These are phyloP conservation scores for Aspergillus persii DNA, from an alignment of 2,329 filamentous ascomycete species.

Conservation along the genomic window DNA sequence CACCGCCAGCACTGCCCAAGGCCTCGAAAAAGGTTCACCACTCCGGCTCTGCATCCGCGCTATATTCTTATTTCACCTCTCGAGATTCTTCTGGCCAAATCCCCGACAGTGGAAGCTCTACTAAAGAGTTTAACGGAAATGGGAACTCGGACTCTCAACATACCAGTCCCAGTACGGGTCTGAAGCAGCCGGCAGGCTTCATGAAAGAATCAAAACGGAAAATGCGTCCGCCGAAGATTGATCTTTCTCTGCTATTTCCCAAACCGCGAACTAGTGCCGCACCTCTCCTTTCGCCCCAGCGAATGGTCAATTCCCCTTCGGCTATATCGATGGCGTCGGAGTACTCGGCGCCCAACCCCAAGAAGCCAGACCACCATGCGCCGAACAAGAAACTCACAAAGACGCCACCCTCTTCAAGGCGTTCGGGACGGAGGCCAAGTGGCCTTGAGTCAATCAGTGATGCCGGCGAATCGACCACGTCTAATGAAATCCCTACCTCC, in stretches of 20 bases:
- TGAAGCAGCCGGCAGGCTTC: conserved; percentile 21
- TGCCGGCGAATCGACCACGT: conserved; percentile 13
- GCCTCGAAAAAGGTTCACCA: conserved; percentile 38
- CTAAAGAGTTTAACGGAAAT: conserved; percentile 3
- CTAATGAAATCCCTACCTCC: conserved; percentile 19
- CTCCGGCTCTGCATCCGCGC: conserved; percentile 45
- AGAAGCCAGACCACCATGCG: conserved; percentile 18
- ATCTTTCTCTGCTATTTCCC: conserved; percentile 44
- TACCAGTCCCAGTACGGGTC: conserved; percentile 21
- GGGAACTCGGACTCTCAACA: conserved; percentile 14
- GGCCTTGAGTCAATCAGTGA: conserved; percentile 16
- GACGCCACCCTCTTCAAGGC: conserved; percentile 15
- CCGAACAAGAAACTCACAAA: conserved; percentile 30
- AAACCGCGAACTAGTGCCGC: conserved; percentile 33
- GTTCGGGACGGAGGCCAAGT: conserved; percentile 10
- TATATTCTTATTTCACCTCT: conserved; percentile 49
- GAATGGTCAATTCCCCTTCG: conserved; percentile 41
- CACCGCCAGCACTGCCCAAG: conserved; percentile 31
- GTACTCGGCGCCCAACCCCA: conserved; percentile 21
- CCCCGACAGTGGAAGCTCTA: conserved; percentile 22
- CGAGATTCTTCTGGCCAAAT: conserved; percentile 37
- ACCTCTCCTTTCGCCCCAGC: conserved; percentile 43
- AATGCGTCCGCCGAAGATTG: conserved; percentile 39
- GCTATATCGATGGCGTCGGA: conserved; percentile 37
- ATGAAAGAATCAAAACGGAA: conserved; percentile 39